A percentile compares a stretch with the other conserved stretches of the same genome.
Conservation (phyloP, 1,139 yeast genomes). For the Kodamaea arcana region DNA sequence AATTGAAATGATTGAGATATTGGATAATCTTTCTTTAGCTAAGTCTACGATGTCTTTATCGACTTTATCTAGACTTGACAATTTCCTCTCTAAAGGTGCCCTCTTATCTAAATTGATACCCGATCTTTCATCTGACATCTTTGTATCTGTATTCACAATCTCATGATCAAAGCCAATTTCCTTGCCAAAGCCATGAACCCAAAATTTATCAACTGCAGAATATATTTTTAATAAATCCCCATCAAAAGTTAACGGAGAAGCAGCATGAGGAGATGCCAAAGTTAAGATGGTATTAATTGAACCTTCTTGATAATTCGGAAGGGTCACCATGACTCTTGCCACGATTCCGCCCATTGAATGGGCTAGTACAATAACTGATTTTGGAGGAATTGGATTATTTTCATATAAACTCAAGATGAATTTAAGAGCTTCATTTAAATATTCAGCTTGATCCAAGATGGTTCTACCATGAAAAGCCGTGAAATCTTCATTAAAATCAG, state of each 20-base stretch:
- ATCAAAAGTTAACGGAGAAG: conserved; percentile 94
- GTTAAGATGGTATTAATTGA: conserved; percentile 85
- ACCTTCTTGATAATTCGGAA: conserved; percentile 67
- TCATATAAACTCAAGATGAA: conserved; percentile 70
- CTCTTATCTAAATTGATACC: no score
- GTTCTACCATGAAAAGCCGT: conserved; percentile 97
- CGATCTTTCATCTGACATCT: conserved; percentile 3
- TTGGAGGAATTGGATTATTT: conserved; percentile 39
- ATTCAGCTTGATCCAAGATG: conserved; percentile 90
- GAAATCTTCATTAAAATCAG: conserved; percentile 93
- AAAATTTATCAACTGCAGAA: conserved; percentile 69
- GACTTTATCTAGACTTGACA: no score
- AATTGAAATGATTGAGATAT: conserved; percentile 65
- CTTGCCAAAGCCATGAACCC: conserved; percentile 59
- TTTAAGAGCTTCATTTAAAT: conserved; percentile 77
- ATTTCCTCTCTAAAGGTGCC: no score
- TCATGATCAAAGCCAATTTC: conserved; percentile 4
- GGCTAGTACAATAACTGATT: conserved; percentile 74
- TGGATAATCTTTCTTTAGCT: conserved; percentile 38
- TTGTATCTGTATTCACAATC: conserved; percentile 2
- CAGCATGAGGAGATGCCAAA: conserved; percentile 87
- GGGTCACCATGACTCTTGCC: conserved; percentile 71
- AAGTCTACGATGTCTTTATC: conserved; percentile 18
- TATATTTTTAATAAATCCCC: conserved; percentile 78
- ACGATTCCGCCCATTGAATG: conserved; percentile 99